Base-by-base conservation (phyloP, 2,329 filamentous ascomycete species). In the Ilyonectria sp. region DNA sequence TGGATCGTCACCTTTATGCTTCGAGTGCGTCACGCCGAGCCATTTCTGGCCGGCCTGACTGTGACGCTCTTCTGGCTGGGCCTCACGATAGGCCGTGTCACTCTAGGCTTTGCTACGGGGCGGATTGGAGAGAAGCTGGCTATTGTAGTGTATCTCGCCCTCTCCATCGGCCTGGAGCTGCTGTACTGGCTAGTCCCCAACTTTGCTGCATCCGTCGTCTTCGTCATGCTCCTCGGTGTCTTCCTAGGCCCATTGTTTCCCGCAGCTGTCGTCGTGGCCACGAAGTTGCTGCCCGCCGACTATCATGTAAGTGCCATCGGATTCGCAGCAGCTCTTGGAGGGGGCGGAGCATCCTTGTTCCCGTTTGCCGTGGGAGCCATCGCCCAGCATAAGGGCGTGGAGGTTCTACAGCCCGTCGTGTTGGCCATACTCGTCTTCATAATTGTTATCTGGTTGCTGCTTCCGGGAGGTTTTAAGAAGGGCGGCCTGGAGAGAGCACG, bases 1-100 rank as follows among this genome's bases (percentile, higher is more conserved):
- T 96, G 93, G 93, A 91, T 97, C 69, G 91, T 94, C 55, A 91
- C 91, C 1, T 97, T 97, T 78, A 97, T 97, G 93, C 89, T 95
- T n/a, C 84, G 88, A 21, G 90, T 94, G 26, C 88, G 94, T 15
- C 79, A 91, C 43, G 93, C 91, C 4, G 86, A 84, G 26, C 83
- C 89, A 0, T 95, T 96, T 75, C 86, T 90, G 2, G 91, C 92
- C 37, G 94, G 94, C 3, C 89, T 96, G 82, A 90, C 89, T 0
- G 91, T 90, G 0, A 95, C 93, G 0, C 91, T 93, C 0, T 97
- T 95, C 81, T 97, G 94, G 94, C 86, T 94, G 49, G 94, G 94
- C 0, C 86, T 97, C 69, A 95, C 93, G 0, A 79, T 94, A 0
- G 94, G 94, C 0, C 85, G 94, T 1, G 82, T 96, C 3, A 78